Conservation (phyloP, 2,329 filamentous ascomycete species). For the Trichoderma atrobrunneum region DNA sequence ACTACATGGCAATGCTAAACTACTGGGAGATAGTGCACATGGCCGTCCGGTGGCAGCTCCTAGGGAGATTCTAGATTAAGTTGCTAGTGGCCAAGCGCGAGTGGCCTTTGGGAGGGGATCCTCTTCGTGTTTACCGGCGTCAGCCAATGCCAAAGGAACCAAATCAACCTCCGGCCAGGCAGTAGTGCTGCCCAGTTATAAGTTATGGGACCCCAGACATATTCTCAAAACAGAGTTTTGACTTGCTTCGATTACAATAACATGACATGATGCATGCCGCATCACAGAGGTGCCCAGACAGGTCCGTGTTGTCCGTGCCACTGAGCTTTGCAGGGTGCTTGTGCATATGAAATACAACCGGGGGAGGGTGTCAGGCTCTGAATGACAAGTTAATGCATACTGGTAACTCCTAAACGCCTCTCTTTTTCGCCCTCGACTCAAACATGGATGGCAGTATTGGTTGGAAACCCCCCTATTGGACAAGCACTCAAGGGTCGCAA, state of each 20-base stretch:
- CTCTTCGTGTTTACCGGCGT: background rate
- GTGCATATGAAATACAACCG: background rate
- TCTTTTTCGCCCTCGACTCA: background rate
- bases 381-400: background rate
- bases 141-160: background rate
- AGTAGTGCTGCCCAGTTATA: background rate
- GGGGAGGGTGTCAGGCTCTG: background rate
- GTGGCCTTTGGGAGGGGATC: background rate
- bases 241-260: background rate
- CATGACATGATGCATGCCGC: background rate
- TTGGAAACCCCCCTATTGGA: background rate
- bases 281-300: background rate
- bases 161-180: background rate
- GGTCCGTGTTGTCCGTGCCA: background rate
- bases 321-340: background rate
- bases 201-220: background rate
- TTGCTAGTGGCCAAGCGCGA: background rate
- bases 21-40: background rate
- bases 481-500: background rate
- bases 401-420: background rate
- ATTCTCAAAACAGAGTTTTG: constrained; percentile 4
- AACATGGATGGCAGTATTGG: background rate
- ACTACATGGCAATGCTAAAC: background rate
- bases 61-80: background rate
- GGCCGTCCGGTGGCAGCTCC: background rate